Evolutionary conservation across 2,329 filamentous ascomycete genomes (phyloP).

Genomic region (Trichophyton mentagrophytes): DNA sequence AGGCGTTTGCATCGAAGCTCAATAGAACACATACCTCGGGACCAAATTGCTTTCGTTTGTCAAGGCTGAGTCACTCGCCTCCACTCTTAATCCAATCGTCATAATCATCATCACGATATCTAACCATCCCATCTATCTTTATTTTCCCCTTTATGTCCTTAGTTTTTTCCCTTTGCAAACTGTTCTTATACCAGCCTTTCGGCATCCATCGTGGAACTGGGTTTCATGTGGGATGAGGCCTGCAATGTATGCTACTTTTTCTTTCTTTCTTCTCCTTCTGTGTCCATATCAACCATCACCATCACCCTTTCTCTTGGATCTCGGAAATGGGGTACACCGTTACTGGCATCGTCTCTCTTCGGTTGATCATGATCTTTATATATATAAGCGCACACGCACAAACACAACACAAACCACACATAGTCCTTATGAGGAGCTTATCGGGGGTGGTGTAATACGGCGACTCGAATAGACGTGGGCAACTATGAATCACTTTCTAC

Average conservation of each 20-base stretch:
- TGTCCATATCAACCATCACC: constrained; percentile 9
- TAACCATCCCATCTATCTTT: not conserved
- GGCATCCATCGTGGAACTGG: not conserved
- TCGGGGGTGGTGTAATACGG: not conserved
- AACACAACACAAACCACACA: not conserved
- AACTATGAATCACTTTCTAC: not conserved
- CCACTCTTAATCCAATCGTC: not conserved
- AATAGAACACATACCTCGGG: not conserved
- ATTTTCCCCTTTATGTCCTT: too few species aligned
- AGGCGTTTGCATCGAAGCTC: not conserved
- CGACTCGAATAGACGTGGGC: not conserved
- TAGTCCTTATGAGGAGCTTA: not conserved
- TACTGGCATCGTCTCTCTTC: constrained; percentile 10
- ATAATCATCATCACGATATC: not conserved
- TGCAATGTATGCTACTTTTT: constrained; percentile 6
- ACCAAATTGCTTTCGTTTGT: not conserved
- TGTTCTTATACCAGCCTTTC: not conserved
- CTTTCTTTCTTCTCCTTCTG: constrained; percentile 11
- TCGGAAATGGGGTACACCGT: not conserved
- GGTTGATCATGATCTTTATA: constrained; percentile 2
- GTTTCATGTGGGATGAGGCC: not conserved
- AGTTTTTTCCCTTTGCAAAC: not conserved
- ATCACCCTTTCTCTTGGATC: not conserved
- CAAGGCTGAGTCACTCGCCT: not conserved
- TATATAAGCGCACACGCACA: not conserved